These are phyloP conservation scores for Inosperma sp. DNA, from an alignment of 768 basidiomycete genomes.

Conservation along the genomic window DNA sequence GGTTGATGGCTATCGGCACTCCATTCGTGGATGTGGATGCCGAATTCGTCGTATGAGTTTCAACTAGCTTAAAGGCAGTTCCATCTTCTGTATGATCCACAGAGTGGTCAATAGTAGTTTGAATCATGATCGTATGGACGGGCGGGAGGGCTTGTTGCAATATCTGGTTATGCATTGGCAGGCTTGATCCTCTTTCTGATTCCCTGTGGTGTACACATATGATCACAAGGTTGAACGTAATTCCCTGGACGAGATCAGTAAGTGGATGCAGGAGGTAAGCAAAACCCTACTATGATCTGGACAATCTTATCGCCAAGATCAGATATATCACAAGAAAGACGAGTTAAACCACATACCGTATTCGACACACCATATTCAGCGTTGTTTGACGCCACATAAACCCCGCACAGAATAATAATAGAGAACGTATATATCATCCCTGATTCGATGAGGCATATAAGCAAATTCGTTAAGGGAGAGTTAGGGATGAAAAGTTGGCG, in stretches of 20 bases:
- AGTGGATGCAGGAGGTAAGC: neutral
- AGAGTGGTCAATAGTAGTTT: no score
- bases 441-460: conserved; percentile 36
- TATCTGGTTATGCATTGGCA: no score
- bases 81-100: no score
- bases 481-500: conserved; percentile 16
- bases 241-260: conserved; percentile 16
- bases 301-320: conserved; percentile 27
- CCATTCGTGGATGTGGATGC: no score
- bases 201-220: conserved; percentile 26
- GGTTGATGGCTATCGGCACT: no score
- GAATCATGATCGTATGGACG: no score
- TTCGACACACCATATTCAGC: conserved; percentile 36
- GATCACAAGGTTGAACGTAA: conserved; percentile 27
- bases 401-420: conserved; percentile 31
- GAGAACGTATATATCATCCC: conserved; percentile 37
- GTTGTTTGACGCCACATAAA: conserved; percentile 35
- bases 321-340: neutral
- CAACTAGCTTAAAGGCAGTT: no score
- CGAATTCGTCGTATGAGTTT: no score
- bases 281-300: conserved; percentile 36
- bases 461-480: conserved; percentile 26
- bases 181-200: conserved; percentile 7
- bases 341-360: conserved; percentile 26
- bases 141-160: no score